Evolutionary conservation across 306 rosid species (phyloP).

Genomic region (Acmispon strigosus): DNA sequence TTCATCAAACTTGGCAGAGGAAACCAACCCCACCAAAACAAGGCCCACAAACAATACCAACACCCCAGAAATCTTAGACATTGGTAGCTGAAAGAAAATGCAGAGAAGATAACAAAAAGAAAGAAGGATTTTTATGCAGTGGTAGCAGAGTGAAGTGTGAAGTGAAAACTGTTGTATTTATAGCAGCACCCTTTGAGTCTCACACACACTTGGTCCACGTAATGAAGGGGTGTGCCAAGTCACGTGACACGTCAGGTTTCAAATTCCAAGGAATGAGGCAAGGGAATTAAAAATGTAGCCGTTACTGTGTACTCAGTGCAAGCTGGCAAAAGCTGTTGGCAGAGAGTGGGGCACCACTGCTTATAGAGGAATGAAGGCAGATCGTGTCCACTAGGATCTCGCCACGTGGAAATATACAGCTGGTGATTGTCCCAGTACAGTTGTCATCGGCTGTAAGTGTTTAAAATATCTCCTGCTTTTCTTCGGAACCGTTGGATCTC

Average conservation of each 20-base stretch:
- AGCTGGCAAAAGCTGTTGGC: constrained; percentile 63
- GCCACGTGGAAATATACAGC: constrained; percentile 37
- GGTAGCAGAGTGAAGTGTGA: neutral
- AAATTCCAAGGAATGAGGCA: constrained; percentile 22
- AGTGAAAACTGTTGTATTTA: constrained; percentile 44
- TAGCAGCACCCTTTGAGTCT: constrained; percentile 35
- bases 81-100: neutral
- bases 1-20: constrained; percentile 64
- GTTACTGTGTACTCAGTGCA: constrained; percentile 30
- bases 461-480: constrained; percentile 20
- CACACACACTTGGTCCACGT: neutral
- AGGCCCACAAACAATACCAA: constrained; percentile 34
- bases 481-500: constrained; percentile 8
- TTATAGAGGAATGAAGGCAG: constrained; percentile 12
- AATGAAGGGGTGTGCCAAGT: constrained; percentile 21
- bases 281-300: constrained; percentile 43
- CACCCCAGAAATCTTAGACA: constrained; percentile 26
- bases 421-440: constrained; percentile 44
- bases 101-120: neutral
- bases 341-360: constrained; percentile 14
- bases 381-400: neutral
- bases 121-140: neutral
- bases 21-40: constrained; percentile 33
- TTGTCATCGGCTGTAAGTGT: constrained; percentile 36
- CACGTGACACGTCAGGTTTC: constrained; percentile 36